A percentile compares a stretch with the other conserved stretches of the same genome.
phyloP scores from a whole-genome alignment of 164 flowering plant genomes.

The Akebia trifoliata region DNA sequence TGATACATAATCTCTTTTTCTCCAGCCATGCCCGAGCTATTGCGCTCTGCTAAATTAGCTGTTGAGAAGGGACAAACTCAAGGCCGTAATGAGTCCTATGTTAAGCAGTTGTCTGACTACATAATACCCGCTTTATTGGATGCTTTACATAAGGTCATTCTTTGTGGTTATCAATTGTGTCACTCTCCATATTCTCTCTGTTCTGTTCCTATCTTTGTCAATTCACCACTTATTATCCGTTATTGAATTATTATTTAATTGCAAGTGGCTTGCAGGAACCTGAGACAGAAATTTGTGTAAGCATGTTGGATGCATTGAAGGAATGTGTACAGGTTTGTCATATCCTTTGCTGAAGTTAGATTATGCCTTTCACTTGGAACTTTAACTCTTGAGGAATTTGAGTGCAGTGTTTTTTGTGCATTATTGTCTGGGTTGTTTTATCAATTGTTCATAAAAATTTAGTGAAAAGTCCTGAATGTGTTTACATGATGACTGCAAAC shows the following conservation, averaged over 20 bases:
- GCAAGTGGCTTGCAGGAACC: conserved; percentile 44
- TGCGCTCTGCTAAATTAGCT: conserved; percentile 58
- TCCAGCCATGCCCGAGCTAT: conserved; percentile 60
- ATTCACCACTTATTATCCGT: background rate
- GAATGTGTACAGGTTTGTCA: conserved; percentile 54
- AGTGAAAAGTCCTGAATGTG: too few relatives aligned
- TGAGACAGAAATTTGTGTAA: conserved; percentile 59
- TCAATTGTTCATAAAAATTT: too few relatives aligned
- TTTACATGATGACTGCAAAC: too few relatives aligned
- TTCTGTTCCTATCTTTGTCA: background rate
- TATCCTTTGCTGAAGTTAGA: too few relatives aligned
- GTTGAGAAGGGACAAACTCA: conserved; percentile 58
- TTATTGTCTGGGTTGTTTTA: too few relatives aligned
- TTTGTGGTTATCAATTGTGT: background rate
- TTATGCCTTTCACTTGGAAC: too few relatives aligned
- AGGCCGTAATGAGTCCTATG: conserved; percentile 54
- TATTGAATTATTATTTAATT: conserved; percentile 3
- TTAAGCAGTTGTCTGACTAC: conserved; percentile 57
- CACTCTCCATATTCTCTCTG: background rate
- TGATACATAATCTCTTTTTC: too few relatives aligned
- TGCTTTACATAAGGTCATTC: conserved; percentile 52
- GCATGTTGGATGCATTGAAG: conserved; percentile 56
- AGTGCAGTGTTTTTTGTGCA: too few relatives aligned
- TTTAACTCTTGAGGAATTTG: too few relatives aligned
- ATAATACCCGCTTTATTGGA: conserved; percentile 56